phyloP scores from a whole-genome alignment of 176 grass and related monocot genomes.

The Coix lacrymajobi region DNA sequence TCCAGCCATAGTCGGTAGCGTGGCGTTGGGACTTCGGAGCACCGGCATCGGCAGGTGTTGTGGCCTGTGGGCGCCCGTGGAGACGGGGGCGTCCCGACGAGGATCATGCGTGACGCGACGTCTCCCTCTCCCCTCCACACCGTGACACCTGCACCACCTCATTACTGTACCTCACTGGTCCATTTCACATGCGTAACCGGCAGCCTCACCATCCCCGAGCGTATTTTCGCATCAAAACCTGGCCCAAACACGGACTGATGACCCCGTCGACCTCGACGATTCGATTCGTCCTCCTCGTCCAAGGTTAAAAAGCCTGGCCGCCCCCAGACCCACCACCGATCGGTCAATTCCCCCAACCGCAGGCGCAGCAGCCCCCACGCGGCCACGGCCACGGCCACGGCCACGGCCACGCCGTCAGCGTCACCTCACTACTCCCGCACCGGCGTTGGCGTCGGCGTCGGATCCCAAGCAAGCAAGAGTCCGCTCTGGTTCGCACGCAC shows the following conservation, averaged over 20 bases:
- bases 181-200: neutral
- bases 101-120: too few relatives aligned
- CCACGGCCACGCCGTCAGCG: neutral
- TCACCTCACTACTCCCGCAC: neutral
- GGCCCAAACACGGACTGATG: neutral
- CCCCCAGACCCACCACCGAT: neutral
- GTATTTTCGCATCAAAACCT: neutral
- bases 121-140: too few relatives aligned
- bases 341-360: neutral
- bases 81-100: too few relatives aligned
- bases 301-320: neutral
- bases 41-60: too few relatives aligned
- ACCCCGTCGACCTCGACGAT: neutral
- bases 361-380: neutral
- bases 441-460: slow-evolving; percentile 2
- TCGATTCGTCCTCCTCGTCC: neutral
- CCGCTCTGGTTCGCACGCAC: neutral
- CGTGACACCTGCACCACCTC: too few relatives aligned
- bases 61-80: too few relatives aligned
- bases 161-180: too few relatives aligned
- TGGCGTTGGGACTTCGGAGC: too few relatives aligned
- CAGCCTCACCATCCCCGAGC: neutral
- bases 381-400: neutral
- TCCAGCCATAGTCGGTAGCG: too few relatives aligned
- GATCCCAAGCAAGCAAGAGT: neutral